Evolutionary conservation across 2,329 filamentous ascomycete genomes (phyloP).

Genomic region (Aureobasidium sp.): DNA sequence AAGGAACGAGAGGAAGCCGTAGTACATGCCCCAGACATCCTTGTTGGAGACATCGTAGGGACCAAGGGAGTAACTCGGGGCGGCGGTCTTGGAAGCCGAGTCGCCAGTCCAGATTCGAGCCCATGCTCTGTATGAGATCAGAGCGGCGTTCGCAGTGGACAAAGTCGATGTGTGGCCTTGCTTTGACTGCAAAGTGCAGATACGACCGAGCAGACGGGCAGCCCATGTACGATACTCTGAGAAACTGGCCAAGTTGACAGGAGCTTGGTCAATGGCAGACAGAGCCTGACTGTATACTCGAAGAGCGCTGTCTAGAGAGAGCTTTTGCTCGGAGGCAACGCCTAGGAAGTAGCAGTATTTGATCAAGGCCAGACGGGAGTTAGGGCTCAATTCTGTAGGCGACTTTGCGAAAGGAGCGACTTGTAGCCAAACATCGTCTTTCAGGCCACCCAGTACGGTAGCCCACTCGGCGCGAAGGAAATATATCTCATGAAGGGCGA

Average conservation of each 20-base stretch:
- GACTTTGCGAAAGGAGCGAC: background rate
- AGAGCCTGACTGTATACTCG: constrained; percentile 11
- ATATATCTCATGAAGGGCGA: constrained; percentile 79
- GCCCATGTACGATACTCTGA: constrained; percentile 49
- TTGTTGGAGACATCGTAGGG: constrained; percentile 41
- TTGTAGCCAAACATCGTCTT: constrained; percentile 12
- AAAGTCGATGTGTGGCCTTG: constrained; percentile 37
- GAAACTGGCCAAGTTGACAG: background rate
- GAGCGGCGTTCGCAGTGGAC: constrained; percentile 30
- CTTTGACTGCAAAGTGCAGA: constrained; percentile 62
- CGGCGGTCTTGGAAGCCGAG: background rate
- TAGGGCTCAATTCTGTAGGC: constrained; percentile 3
- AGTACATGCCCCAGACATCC: constrained; percentile 79
- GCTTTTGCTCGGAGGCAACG: constrained; percentile 24
- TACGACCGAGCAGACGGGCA: constrained; percentile 68
- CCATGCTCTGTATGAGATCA: constrained; percentile 55
- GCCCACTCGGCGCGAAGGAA: constrained; percentile 58
- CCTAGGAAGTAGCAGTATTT: constrained; percentile 27
- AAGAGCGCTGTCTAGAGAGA: constrained; percentile 20
- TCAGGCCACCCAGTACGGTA: constrained; percentile 8
- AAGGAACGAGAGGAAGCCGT: constrained; percentile 68
- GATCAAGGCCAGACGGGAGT: constrained; percentile 16
- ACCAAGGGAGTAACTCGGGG: constrained; percentile 37
- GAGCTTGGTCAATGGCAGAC: background rate
- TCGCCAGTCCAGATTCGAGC: constrained; percentile 51